phyloP scores from a whole-genome alignment of 2,329 filamentous ascomycete genomes.

The Exophiala spinifera region DNA sequence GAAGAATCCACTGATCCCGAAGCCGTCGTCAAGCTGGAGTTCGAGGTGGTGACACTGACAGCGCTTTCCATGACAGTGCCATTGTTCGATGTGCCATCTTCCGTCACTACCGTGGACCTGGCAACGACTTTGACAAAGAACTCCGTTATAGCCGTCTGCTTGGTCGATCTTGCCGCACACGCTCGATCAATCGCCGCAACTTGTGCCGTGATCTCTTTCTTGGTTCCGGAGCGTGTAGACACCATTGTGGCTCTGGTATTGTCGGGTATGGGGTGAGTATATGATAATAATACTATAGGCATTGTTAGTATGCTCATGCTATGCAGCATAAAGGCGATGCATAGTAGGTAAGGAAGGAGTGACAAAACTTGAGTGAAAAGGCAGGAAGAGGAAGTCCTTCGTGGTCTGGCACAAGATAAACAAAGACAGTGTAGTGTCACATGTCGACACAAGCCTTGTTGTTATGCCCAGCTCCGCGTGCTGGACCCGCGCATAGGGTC shows the following conservation, averaged over 20 bases:
- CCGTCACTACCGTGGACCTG: background rate
- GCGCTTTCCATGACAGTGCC: background rate
- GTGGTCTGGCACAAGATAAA: background rate
- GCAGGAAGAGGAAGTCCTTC: background rate
- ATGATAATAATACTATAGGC: too few relatives aligned
- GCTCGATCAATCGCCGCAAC: conserved; percentile 4
- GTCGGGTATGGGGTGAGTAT: too few relatives aligned
- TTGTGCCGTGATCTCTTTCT: background rate
- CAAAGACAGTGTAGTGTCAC: background rate
- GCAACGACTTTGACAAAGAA: background rate
- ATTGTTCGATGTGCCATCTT: background rate
- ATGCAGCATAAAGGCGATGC: background rate
- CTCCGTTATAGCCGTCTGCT: background rate
- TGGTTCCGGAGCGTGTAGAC: conserved; percentile 2
- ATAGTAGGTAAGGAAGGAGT: background rate
- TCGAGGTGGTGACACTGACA: background rate
- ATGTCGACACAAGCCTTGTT: background rate
- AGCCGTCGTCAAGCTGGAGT: background rate
- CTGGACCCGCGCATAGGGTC: background rate
- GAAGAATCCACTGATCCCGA: background rate
- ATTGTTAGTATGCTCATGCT: too few relatives aligned
- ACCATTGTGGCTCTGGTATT: conserved; percentile 8
- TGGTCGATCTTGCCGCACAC: background rate
- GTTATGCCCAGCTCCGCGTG: background rate
- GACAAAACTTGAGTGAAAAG: background rate